Evolutionary conservation across 495 filamentous ascomycete species (phyloP), one percentile per base, ranked within the genome.

Genomic region (Trichoderma orchidacearum): DNA sequence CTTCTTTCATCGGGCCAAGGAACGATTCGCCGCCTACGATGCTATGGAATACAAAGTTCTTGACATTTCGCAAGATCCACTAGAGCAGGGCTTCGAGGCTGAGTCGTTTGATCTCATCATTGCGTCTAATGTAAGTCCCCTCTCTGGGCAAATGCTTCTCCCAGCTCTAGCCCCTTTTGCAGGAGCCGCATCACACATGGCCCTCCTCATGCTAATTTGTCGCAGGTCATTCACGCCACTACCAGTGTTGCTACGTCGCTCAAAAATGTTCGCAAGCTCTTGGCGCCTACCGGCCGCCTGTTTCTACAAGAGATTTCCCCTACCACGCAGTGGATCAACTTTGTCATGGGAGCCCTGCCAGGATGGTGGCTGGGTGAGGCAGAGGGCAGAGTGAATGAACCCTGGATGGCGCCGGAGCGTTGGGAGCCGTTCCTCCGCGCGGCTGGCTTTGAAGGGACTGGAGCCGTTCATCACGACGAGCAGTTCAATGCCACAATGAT

Each of bases 361-460:
- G 75, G 70, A 0, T 76, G 73, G 75, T 76, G 73, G 73, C 55
- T 75, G n/a, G 68, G 70, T 12, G 70, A 70, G 25, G 58, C 59
- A 12, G 63, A 68, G 15, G 58, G 48, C 12, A 61, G 72, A 0
- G 0, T 15, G 0, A 25, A 64, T 3, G 52, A 59, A 34, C 72
- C 73, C 0, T 72, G 66, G 50, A 59, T 74, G 12, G 56, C 60
- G 0, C 52, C 59, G 0, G 64, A 66, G 6, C 61, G 67, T 7
- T 74, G 74, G 71, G 53, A 70, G 18, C 6, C 13, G 0, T 70
- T 73, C 38, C 60, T 74, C 0, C 55, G 53, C 28, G 56, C 8
- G 0, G 64, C 69, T 3, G 72, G 68, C 0, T 73, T 70, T 35
- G 61, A 55, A 2, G 67, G 68, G 13, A 57, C 66, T 0, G 62